Evolutionary conservation across 371 early-diverging fungal genomes (phyloP).

Genomic region (Basidiobolus meristosporus): DNA sequence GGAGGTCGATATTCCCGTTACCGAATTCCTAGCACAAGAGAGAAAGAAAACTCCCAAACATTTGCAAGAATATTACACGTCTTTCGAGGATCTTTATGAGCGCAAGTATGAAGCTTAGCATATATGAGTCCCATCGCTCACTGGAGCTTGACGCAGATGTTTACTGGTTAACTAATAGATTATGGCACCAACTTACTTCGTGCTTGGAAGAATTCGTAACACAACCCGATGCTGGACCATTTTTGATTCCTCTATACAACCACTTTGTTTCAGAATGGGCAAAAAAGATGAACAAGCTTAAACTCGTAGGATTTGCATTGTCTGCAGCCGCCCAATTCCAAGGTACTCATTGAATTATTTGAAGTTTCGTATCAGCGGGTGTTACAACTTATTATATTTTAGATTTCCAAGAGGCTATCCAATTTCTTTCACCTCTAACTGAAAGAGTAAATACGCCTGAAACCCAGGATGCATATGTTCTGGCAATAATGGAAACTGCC

Average conservation of each 20-base stretch:
- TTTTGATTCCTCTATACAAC: slow-evolving; percentile 61
- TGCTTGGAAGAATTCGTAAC: slow-evolving; percentile 52
- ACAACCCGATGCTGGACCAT: slow-evolving; percentile 54
- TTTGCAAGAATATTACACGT: slow-evolving; percentile 48
- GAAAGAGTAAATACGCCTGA: slow-evolving; percentile 45
- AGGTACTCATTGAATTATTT: slow-evolving; percentile 18
- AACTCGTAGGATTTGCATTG: slow-evolving; percentile 62
- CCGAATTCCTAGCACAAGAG: slow-evolving; percentile 44
- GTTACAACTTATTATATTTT: neutral
- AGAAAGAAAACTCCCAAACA: slow-evolving; percentile 42
- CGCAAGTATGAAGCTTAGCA: slow-evolving; percentile 48
- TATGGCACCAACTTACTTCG: slow-evolving; percentile 94
- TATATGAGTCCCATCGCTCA: slow-evolving; percentile 24
- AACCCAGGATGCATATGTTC: slow-evolving; percentile 63
- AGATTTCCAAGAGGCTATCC: slow-evolving; percentile 39
- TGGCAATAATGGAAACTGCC: slow-evolving; percentile 74
- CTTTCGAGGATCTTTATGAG: slow-evolving; percentile 81
- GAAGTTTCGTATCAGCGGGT: neutral
- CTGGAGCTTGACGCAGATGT: slow-evolving; percentile 28
- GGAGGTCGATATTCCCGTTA: slow-evolving; percentile 71
- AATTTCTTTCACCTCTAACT: slow-evolving; percentile 39
- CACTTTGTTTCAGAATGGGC: slow-evolving; percentile 86
- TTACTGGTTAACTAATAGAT: slow-evolving; percentile 17
- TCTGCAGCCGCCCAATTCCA: slow-evolving; percentile 53
- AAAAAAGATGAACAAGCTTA: slow-evolving; percentile 80